These are phyloP conservation scores for Agrocybe chaxingu DNA, from an alignment of 768 basidiomycete genomes.

Conservation along the genomic window DNA sequence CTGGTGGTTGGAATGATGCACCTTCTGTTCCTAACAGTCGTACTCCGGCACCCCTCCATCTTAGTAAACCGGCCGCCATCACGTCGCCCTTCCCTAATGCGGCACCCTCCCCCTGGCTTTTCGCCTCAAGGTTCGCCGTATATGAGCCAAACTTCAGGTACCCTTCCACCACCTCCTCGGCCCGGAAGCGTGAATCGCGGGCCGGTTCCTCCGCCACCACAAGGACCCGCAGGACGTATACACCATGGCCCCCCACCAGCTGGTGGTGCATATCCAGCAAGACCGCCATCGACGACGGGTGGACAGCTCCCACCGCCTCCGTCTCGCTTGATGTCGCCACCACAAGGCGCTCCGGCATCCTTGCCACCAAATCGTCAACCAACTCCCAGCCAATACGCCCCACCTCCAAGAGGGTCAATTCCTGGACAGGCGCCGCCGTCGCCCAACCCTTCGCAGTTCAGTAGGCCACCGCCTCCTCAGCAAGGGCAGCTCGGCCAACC, in stretches of 20 bases:
- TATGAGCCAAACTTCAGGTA: slow-evolving; percentile 37
- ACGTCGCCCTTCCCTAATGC: slow-evolving; percentile 86
- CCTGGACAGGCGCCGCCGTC: slow-evolving; percentile 40
- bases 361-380: slow-evolving; percentile 36
- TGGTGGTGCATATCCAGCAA: slow-evolving; percentile 23
- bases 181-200: slow-evolving; percentile 58
- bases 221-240: slow-evolving; percentile 24
- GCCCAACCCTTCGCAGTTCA: slow-evolving; percentile 36
- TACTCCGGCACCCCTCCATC: slow-evolving; percentile 43
- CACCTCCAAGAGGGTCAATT: slow-evolving; percentile 36
- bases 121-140: slow-evolving; percentile 47
- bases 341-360: slow-evolving; percentile 24
- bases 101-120: slow-evolving; percentile 37
- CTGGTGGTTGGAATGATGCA: slow-evolving; percentile 92
- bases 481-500: slow-evolving; percentile 19
- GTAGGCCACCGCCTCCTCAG: slow-evolving; percentile 28
- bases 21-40: slow-evolving; percentile 52
- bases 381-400: slow-evolving; percentile 49
- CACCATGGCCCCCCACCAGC: slow-evolving; percentile 23
- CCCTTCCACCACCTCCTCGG: slow-evolving; percentile 61
- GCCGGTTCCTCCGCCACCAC: slow-evolving; percentile 37
- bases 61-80: slow-evolving; percentile 67
- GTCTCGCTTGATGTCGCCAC: slow-evolving; percentile 45
- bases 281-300: slow-evolving; percentile 21
- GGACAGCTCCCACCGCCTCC: slow-evolving; percentile 23